Base-by-base conservation (phyloP, 2,329 filamentous ascomycete genomes). In the Diaporthe citriasiana region DNA sequence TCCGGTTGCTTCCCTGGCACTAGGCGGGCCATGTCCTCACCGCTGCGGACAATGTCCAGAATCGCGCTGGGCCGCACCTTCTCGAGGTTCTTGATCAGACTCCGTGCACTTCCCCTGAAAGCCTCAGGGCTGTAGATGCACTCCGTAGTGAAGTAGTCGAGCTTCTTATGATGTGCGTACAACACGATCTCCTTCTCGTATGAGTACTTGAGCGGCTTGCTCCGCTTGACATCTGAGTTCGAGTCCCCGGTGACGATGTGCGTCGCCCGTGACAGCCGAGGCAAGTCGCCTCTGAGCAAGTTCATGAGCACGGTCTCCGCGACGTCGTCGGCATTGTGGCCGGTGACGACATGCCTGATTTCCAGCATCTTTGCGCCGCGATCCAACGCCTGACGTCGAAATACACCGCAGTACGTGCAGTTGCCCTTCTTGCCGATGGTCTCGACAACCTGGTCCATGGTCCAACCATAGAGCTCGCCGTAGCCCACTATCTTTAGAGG, bases 101-200 rank as follows among this genome's bases (percentile, higher is more conserved):
- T 94, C 76, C 97, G 90, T 2, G 97, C 97, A 77, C 94, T 98
- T 4, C 97, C 97, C 74, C 97, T 90, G 81, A 99, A 99, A 2
- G 97, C 97, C 83, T 99, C 97, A 0, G 97, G 97, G 71, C 95
- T 98, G 86, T 99, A 99, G 75, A 99, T 95, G 86, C 97, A 99
- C 84, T 99, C 97, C 0, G 97, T 99, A 80, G 93, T 98, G 84
- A 99, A 99, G 84, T 99, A 99, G 82, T 98, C 95, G 76, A 99
- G 88, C 82, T 95, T 95, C 84, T 97, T 97, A 86, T 99, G 95
- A 81, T 98, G 94, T 7, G 97, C 97, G 81, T 99, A 99, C 8
- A 99, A 88, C 25, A 99, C 97, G 78, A 99, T 99, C 82, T 99
- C 97, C 85, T 99, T 99, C 82, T 99, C 97, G 81, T 98, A 99